A percentile compares a stretch with the other conserved stretches of the same genome.
Evolutionary conservation across 2,329 filamentous ascomycete genomes (phyloP).

Genomic region (Coniosporium tulheliwenetii): DNA sequence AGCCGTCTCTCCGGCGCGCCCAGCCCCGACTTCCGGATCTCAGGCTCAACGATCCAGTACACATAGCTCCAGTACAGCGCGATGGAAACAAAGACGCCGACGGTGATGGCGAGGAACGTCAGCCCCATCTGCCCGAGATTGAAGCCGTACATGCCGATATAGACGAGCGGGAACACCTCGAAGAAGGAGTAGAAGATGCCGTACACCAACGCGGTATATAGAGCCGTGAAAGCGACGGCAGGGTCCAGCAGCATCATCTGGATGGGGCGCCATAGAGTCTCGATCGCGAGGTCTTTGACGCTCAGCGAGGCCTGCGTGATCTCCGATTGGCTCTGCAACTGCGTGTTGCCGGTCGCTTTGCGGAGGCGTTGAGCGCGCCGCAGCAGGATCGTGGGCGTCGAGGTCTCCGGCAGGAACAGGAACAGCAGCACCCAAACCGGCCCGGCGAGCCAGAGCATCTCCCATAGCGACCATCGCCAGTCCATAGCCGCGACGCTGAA

Average conservation of each 20-base stretch:
- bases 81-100: slow-evolving; percentile 12
- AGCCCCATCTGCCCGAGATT: slow-evolving; percentile 17
- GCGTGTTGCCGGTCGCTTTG: slow-evolving; percentile 39
- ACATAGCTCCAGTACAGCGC: slow-evolving; percentile 13
- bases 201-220: slow-evolving; percentile 18
- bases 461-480: slow-evolving; percentile 52
- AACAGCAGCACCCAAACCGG: slow-evolving; percentile 47
- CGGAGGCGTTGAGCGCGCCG: slow-evolving; percentile 46
- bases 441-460: slow-evolving; percentile 45
- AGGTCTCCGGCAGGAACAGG: slow-evolving; percentile 49
- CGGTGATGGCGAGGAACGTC: slow-evolving; percentile 12
- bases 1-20: slow-evolving; percentile 12
- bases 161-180: slow-evolving; percentile 24
- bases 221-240: slow-evolving; percentile 13
- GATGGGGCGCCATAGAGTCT: slow-evolving; percentile 9
- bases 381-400: slow-evolving; percentile 41
- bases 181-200: slow-evolving; percentile 19
- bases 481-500: slow-evolving; percentile 40
- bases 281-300: slow-evolving; percentile 4
- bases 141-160: slow-evolving; percentile 23
- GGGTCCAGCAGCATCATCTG: slow-evolving; percentile 17
- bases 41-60: slow-evolving; percentile 11
- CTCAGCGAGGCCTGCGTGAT: slow-evolving; percentile 42
- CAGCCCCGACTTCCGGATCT: slow-evolving; percentile 8
- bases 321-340: slow-evolving; percentile 46